Conservation (phyloP, 179 eudicot genomes). For the Vitellaria paradoxa region DNA sequence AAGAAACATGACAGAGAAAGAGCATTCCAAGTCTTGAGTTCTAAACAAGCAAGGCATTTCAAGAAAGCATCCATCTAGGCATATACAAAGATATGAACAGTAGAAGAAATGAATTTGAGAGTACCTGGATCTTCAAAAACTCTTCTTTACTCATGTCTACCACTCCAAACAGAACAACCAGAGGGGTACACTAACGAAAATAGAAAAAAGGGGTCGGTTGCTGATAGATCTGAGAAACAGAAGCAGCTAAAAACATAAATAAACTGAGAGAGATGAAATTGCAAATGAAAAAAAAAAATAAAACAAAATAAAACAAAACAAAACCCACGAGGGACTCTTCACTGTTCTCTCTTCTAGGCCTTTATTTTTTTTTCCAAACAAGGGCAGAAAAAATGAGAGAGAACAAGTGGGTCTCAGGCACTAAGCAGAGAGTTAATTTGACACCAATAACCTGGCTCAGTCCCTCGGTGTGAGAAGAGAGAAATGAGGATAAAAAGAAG, state of each 20-base stretch:
- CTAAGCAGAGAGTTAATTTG: conserved; percentile 2
- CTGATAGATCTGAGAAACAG: conserved; percentile 22
- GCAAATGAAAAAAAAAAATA: not conserved
- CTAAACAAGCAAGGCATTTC: conserved; percentile 18
- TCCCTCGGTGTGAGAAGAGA: not conserved
- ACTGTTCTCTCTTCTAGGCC: not conserved
- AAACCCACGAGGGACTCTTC: not conserved
- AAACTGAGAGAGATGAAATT: not conserved
- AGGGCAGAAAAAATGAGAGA: conserved; percentile 14
- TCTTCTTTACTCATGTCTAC: conserved; percentile 66
- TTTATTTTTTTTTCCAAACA: not conserved
- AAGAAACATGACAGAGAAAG: not conserved
- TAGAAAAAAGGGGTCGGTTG: not conserved
- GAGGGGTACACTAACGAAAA: not conserved
- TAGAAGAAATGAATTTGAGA: conserved; percentile 3
- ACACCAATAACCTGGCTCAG: not conserved
- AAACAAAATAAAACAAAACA: not conserved
- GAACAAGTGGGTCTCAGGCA: not conserved
- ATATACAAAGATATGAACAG: not conserved
- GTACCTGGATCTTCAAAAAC: conserved; percentile 69
- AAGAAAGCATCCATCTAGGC: not conserved
- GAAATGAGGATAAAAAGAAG: conserved; percentile 16
- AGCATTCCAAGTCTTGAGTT: not conserved
- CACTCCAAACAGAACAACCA: conserved; percentile 13
- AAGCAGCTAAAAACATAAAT: not conserved